Base-by-base conservation (phyloP, 371 early-diverging fungal species). In the Rhizopus stolonifer region DNA sequence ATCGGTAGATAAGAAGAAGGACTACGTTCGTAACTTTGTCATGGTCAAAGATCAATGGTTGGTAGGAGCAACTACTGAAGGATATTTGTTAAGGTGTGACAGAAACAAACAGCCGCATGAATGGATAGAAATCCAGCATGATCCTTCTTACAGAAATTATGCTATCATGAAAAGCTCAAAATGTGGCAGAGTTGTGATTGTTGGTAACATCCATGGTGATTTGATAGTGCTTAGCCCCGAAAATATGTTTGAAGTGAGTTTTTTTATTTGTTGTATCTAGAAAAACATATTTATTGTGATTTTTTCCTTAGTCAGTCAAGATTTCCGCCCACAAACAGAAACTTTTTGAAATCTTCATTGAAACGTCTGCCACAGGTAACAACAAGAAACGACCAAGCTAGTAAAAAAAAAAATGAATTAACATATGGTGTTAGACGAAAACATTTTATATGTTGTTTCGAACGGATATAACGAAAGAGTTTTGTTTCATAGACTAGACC, bases 181-280 rank as follows among this genome's bases (percentile, higher is more conserved):
- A 0, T 82, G 82, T 55, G 82, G 87, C 4, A 60, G 75, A 6
- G 46, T 85, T 24, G 69, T 84, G 1, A 77, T 81, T 21, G 73
- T 77, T 18, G 88, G 86, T 3, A 77, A 76, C 18, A 69, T 87
- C 14, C 31, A 66, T 31, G 88, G 89, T 19, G 72, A 82, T 9
- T 31, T 89, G 38, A 52, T 80, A 2, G 56, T 87, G 15, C 21
- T 74, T 10, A 84, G 84, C 48, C 67, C 82, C 6, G 50, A 56
- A 13, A 49, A 60, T 34, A 54, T 54, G 19, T 85, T 86, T 59
- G 42, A 72, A 58, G 79, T 74, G 69, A 52, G 44, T 26, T 38
- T 49, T 1, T 14, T 18, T 40, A 17, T 21, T 40, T 31, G 14
- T 13, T 36, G 5, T 36, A 11, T 8, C n/a, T n/a, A n/a, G n/a